Percentiles rank a stretch among this genome's conserved stretches.
Conservation (phyloP, 768 basidiomycete genomes). For the Amanita subjunquillea region DNA sequence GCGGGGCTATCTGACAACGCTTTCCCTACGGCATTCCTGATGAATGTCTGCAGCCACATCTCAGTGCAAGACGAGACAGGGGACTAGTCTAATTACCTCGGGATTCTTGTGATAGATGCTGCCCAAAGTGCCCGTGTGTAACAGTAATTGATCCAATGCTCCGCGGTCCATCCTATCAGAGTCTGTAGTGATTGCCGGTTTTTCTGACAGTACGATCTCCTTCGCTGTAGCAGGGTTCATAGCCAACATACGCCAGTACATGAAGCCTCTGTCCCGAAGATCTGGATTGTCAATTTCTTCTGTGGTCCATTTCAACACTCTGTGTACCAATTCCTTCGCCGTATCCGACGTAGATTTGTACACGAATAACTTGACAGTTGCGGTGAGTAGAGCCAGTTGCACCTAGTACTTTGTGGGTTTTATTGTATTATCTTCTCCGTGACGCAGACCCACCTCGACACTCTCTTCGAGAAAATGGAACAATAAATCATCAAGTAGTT, state of each 20-base stretch:
- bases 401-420: constrained; percentile 43
- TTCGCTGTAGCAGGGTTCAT: constrained; percentile 83
- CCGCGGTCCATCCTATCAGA: constrained; percentile 97
- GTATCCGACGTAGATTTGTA: constrained; percentile 77
- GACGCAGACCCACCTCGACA: constrained; percentile 55
- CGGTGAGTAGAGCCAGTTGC: constrained; percentile 89
- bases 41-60: constrained; percentile 61
- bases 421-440: not conserved
- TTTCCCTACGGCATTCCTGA: constrained; percentile 78
- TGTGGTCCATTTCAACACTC: constrained; percentile 93
- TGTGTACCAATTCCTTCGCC: constrained; percentile 84
- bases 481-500: constrained; percentile 84
- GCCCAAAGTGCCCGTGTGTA: constrained; percentile 89
- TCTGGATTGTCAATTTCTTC: constrained; percentile 99
- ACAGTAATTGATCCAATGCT: constrained; percentile 84
- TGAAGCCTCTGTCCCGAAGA: constrained; percentile 92
- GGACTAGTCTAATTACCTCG: constrained; percentile 38
- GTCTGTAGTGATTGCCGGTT: constrained; percentile 96
- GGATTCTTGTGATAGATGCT: constrained; percentile 99
- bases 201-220: constrained; percentile 86
- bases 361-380: constrained; percentile 92
- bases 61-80: not conserved
- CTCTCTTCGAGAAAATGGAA: constrained; percentile 89
- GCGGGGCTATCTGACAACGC: constrained; percentile 84
- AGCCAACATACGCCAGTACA: constrained; percentile 98